Evolutionary conservation across 1,284 basidiomycete genomes (phyloP).

Genomic region (Thelephora terrestris): DNA sequence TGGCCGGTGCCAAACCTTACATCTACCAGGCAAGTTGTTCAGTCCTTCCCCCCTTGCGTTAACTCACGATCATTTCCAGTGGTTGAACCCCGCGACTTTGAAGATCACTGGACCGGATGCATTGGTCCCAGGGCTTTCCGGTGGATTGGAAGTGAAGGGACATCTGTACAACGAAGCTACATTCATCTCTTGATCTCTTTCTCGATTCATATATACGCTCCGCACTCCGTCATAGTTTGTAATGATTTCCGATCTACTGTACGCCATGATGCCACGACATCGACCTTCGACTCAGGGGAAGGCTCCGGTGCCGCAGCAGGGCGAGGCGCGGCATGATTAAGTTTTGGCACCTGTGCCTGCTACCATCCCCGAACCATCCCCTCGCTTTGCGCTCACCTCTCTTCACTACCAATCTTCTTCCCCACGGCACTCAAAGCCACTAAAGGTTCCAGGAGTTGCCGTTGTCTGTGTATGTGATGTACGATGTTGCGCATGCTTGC

Average conservation of each 20-base stretch:
- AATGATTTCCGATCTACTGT: not conserved
- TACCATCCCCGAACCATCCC: not conserved
- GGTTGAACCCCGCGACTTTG: slow-evolving; percentile 69
- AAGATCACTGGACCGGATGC: slow-evolving; percentile 54
- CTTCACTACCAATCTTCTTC: not conserved
- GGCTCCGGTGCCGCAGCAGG: not conserved
- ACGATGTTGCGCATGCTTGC: slow-evolving; percentile 16
- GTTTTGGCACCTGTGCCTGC: not conserved
- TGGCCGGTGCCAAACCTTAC: slow-evolving; percentile 86
- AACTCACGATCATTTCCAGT: slow-evolving; percentile 45
- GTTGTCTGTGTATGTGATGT: slow-evolving; percentile 6
- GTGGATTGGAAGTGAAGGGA: slow-evolving; percentile 55
- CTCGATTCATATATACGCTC: not conserved
- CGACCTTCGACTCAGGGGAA: not conserved
- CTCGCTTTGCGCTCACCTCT: not conserved
- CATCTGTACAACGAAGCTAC: slow-evolving; percentile 81
- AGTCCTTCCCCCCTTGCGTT: slow-evolving; percentile 6
- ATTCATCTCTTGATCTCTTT: slow-evolving; percentile 59
- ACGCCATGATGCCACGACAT: too few species aligned
- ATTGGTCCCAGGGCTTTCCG: slow-evolving; percentile 33
- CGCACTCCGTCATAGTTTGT: not conserved
- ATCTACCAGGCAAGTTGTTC: slow-evolving; percentile 70
- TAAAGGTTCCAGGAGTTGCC: too few species aligned
- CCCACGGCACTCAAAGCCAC: too few species aligned
- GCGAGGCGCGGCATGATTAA: slow-evolving; percentile 5